Evolutionary conservation across 768 basidiomycete species (phyloP).

Genomic region (Rhizopogon vesiculosus): DNA sequence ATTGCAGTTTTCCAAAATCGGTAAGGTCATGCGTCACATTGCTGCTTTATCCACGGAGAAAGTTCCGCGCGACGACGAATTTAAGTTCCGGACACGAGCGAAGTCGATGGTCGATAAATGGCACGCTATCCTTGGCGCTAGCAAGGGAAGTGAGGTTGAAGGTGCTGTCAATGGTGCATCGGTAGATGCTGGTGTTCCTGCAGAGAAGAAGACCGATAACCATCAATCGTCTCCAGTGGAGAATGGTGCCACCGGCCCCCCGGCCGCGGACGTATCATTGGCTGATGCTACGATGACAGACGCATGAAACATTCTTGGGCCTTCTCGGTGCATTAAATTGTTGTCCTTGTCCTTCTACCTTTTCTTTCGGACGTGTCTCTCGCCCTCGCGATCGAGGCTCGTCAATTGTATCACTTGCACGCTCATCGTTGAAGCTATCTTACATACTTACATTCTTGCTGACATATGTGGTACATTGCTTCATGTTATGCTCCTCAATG

Average conservation of each 20-base stretch:
- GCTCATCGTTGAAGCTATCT: background rate
- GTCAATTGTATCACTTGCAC: background rate
- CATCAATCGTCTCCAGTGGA: slow-evolving; percentile 15
- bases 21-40: slow-evolving; percentile 62
- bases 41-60: slow-evolving; percentile 35
- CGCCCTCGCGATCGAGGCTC: background rate
- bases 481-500: background rate
- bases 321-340: background rate
- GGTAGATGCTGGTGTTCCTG: slow-evolving; percentile 13
- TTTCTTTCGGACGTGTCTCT: background rate
- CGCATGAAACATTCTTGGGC: slow-evolving; percentile 16
- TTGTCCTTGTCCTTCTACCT: slow-evolving; percentile 7
- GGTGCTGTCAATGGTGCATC: slow-evolving; percentile 19
- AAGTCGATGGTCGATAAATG: slow-evolving; percentile 43
- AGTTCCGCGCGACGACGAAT: slow-evolving; percentile 49
- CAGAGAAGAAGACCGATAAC: slow-evolving; percentile 16
- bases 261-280: slow-evolving; percentile 24
- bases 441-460: slow-evolving; percentile 10
- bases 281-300: slow-evolving; percentile 42
- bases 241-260: slow-evolving; percentile 20
- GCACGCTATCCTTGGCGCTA: slow-evolving; percentile 34
- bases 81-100: slow-evolving; percentile 48
- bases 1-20: slow-evolving; percentile 42
- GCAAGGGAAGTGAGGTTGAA: slow-evolving; percentile 27
- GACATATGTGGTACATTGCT: slow-evolving; percentile 15